Conservation (phyloP, 306 rosid genomes). For the Abrus pulchellus region DNA sequence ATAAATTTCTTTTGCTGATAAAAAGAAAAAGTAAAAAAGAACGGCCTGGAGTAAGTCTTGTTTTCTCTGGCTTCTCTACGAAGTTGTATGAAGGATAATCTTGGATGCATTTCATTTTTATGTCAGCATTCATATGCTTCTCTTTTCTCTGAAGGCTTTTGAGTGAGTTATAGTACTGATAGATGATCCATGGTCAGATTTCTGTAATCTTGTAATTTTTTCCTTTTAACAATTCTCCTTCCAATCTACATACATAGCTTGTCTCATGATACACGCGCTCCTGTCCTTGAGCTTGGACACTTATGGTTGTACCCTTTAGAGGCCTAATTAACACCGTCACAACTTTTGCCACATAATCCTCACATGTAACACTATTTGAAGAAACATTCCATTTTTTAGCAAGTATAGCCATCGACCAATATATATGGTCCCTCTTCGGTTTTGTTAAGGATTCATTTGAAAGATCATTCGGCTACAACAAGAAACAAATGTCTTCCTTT, state of each 20-base stretch:
- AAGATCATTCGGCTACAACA: slow-evolving; percentile 17
- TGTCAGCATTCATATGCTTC: neutral
- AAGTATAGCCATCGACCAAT: neutral
- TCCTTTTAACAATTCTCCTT: neutral
- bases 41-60: neutral
- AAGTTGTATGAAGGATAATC: slow-evolving; percentile 1
- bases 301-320: neutral
- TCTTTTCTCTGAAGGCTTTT: slow-evolving; percentile 6
- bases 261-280: too few relatives aligned
- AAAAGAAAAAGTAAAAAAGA: neutral
- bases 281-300: neutral
- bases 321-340: neutral
- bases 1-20: too few relatives aligned
- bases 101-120: neutral
- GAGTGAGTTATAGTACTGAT: slow-evolving; percentile 13
- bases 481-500: slow-evolving; percentile 34
- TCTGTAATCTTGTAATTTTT: neutral
- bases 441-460: neutral
- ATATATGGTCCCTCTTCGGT: slow-evolving; percentile 25
- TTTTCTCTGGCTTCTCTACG: neutral
- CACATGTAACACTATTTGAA: neutral
- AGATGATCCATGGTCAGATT: neutral
- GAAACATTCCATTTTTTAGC: neutral
- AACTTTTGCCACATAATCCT: neutral
- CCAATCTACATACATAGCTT: neutral